Percentiles rank a stretch among this genome's conserved stretches.
Conservation (phyloP, 2,329 filamentous ascomycete species). For the Cadophora malorum region DNA sequence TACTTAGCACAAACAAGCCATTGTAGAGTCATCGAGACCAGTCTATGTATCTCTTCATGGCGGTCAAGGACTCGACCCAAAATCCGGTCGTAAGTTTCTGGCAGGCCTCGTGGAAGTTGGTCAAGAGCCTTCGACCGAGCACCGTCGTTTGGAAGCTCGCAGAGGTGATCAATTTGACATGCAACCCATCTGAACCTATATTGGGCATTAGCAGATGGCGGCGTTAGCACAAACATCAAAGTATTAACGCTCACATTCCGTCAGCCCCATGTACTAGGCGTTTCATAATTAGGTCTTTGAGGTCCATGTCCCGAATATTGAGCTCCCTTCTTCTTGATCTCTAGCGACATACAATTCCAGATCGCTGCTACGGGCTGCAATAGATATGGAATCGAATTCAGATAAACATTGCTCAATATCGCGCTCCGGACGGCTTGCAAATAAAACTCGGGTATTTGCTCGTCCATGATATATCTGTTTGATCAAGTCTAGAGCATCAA, state of each 20-base stretch:
- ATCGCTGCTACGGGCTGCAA: background rate
- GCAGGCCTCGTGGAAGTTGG: background rate
- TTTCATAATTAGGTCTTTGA: background rate
- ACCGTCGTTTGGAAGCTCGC: background rate
- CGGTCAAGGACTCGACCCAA: background rate
- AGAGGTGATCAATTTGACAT: background rate
- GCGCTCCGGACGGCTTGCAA: background rate
- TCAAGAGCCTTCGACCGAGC: background rate
- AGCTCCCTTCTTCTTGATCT: background rate
- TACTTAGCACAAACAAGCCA: background rate
- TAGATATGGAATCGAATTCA: background rate
- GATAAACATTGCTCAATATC: background rate
- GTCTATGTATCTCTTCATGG: background rate
- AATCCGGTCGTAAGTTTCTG: background rate
- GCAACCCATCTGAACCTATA: background rate
- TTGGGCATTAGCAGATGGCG: no score
- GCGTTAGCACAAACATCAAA: no score
- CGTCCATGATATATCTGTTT: no score
- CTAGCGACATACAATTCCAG: background rate
- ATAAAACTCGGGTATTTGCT: background rate
- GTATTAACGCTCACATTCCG: background rate
- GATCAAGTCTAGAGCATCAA: background rate
- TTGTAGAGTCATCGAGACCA: background rate
- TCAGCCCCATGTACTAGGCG: background rate
- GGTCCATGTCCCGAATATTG: background rate